phyloP scores from a whole-genome alignment of 2,329 filamentous ascomycete species.

The Aureobasidium pullulans region DNA sequence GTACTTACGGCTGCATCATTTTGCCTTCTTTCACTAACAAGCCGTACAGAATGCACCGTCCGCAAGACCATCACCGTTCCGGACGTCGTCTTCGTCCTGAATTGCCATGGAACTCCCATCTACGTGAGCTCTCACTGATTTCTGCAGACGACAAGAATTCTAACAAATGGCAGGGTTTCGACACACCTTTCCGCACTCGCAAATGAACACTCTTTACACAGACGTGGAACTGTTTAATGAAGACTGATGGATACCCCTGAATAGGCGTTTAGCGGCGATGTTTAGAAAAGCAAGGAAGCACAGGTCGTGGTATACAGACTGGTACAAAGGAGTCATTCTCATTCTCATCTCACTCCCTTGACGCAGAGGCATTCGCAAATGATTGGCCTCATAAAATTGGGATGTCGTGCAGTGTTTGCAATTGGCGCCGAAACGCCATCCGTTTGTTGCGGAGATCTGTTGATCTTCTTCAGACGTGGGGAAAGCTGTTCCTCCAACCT shows the following conservation, averaged over 20 bases:
- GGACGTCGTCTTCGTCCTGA: constrained; percentile 55
- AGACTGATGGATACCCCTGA: neutral
- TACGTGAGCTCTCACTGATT: constrained; percentile 32
- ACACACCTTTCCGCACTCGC: constrained; percentile 27
- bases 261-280: neutral
- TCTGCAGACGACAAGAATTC: neutral
- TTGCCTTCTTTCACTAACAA: neutral
- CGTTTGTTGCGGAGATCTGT: neutral
- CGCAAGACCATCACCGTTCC: constrained; percentile 56
- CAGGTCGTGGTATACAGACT: neutral
- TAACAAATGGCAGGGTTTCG: constrained; percentile 36
- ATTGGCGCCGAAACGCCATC: neutral
- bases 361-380: neutral
- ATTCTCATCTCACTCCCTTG: neutral
- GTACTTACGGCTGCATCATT: neutral
- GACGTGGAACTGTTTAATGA: neutral
- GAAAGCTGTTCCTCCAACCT: neutral
- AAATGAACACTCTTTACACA: neutral
- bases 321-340: neutral
- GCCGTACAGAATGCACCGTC: neutral
- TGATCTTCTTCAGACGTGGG: constrained; percentile 1
- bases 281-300: neutral
- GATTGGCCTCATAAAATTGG: neutral
- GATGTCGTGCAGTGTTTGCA: constrained; percentile 6
- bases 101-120: constrained; percentile 40